Evolutionary conservation across 2,329 filamentous ascomycete genomes (phyloP), one percentile per base, ranked within the genome.

Genomic region (Claviceps quebecensis): DNA sequence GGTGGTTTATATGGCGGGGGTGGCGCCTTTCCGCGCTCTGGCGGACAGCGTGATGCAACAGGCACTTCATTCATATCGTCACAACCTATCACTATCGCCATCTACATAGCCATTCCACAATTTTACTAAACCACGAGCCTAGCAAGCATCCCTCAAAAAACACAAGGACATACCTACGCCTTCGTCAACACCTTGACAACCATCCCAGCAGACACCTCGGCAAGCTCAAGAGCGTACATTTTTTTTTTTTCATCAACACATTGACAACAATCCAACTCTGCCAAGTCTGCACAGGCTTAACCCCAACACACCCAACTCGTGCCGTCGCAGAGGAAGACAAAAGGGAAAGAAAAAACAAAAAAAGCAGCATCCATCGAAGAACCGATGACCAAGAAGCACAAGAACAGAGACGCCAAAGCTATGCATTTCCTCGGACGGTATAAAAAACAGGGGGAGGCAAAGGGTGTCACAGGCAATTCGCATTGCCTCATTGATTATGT

Each of bases 361-460:
- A 44, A 47, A 36, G 23, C 16, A 26, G 14, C 50, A 29, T 34
- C 50, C 50, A 44, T 47, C 49, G 3, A 29, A 41, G 14, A 47
- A 51, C 17, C 40, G 19, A 34, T 3, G 26, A 29, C 8, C 8
- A 29, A 29, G 8, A 11, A 29, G 8, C 26, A 29, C 26, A 29
- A 48, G 11, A 41, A 37, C 39, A 45, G 19, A 14, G 19, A 52
- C 50, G 50, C 50, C 50, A 11, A 36, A 40, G 26, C 34, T 46
- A 52, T 52, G 50, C 50, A 49, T 26, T 17, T 8, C 8, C 19
- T 29, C 43, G 2, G 45, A 44, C 41, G 7, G 34, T 19, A 47
- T 39, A 22, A 45, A 19, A 29, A n/a, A n/a, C 8, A 14, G 19
- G 5, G 11, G 7, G 14, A 11, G 19, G 22, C 13, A 26, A 19